Conservation (phyloP, 1,139 yeast genomes). For the Nadsonia starkeyi-henricii region DNA sequence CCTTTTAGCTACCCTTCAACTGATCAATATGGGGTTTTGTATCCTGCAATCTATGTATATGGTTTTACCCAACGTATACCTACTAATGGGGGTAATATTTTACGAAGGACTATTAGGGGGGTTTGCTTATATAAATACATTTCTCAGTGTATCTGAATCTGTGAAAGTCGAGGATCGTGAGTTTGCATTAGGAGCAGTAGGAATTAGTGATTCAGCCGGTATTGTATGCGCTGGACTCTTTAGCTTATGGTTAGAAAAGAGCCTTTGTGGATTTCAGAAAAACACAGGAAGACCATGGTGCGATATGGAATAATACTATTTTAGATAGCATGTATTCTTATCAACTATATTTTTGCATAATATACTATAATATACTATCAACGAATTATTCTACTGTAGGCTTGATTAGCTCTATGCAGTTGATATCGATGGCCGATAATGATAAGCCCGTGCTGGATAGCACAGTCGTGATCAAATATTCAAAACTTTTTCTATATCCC, state of each 20-base stretch:
- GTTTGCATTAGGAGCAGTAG: constrained; percentile 86
- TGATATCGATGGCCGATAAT: background rate
- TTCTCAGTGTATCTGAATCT: constrained; percentile 58
- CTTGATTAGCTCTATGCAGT: no score
- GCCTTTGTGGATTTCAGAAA: constrained; percentile 52
- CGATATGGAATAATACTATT: constrained; percentile 12
- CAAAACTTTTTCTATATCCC: background rate
- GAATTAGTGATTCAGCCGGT: constrained; percentile 84
- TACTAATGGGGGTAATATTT: constrained; percentile 47
- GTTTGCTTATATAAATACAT: constrained; percentile 77
- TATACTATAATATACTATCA: no score
- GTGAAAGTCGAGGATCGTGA: constrained; percentile 47
- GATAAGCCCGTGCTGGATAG: background rate
- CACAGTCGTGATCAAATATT: background rate
- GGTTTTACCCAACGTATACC: constrained; percentile 52
- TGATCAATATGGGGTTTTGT: constrained; percentile 45
- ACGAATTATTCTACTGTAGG: no score
- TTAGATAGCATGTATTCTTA: background rate
- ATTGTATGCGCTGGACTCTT: constrained; percentile 67
- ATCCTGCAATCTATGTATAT: constrained; percentile 49
- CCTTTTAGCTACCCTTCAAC: constrained; percentile 52
- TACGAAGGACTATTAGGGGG: constrained; percentile 88
- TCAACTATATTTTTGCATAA: no score
- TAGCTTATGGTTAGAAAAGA: constrained; percentile 60
- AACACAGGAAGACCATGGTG: constrained; percentile 28